phyloP scores from a whole-genome alignment of 495 filamentous ascomycete genomes.

The Penicillium taxi region DNA sequence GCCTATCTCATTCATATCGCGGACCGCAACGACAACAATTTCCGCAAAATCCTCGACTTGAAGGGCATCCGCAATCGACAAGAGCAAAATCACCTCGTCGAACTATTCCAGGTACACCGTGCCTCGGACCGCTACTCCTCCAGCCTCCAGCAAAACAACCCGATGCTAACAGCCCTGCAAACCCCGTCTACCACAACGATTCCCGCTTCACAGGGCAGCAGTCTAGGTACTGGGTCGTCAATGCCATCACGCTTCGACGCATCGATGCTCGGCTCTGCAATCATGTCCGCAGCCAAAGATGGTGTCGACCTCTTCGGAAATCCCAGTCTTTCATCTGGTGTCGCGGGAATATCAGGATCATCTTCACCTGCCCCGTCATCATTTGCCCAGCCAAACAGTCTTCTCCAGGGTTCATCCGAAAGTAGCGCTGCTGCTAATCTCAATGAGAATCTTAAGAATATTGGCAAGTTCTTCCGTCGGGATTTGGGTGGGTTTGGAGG shows the following conservation, averaged over 20 bases:
- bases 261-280: conserved; percentile 56
- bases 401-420: conserved; percentile 14
- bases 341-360: conserved; percentile 15
- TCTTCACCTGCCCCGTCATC: conserved; percentile 14
- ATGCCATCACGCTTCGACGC: conserved; percentile 64
- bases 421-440: conserved; percentile 48
- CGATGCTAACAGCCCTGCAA: conserved; percentile 34
- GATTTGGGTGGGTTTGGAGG: conserved; percentile 80
- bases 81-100: conserved; percentile 76
- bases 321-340: conserved; percentile 33
- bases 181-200: conserved; percentile 32
- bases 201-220: conserved; percentile 32
- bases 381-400: conserved; percentile 12
- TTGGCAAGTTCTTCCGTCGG: conserved; percentile 91
- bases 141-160: conserved; percentile 37
- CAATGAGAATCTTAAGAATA: conserved; percentile 87
- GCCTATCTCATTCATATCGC: conserved; percentile 93
- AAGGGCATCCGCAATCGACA: conserved; percentile 72
- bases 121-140: conserved; percentile 47
- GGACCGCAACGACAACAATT: conserved; percentile 85
- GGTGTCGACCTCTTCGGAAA: conserved; percentile 82
- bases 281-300: conserved; percentile 81
- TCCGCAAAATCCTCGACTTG: conserved; percentile 90
- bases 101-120: conserved; percentile 81
- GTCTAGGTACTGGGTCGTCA: conserved; percentile 32